These are phyloP conservation scores for Schizothecium vesticola DNA, from an alignment of 495 filamentous ascomycete species.

Conservation along the genomic window DNA sequence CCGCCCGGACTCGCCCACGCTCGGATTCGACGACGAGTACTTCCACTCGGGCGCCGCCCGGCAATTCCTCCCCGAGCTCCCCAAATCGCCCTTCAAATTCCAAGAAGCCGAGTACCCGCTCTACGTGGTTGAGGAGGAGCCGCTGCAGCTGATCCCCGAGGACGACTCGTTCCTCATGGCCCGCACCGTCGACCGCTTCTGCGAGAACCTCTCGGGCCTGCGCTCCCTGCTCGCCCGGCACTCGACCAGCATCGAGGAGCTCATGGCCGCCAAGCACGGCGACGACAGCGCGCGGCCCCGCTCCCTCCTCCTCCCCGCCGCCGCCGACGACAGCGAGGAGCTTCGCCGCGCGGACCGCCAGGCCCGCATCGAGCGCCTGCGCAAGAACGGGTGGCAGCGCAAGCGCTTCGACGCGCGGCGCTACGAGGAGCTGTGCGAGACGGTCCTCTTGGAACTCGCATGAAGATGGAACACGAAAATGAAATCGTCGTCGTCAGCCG, in stretches of 20 bases:
- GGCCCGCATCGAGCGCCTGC: slow-evolving; percentile 43
- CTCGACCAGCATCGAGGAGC: slow-evolving; percentile 31
- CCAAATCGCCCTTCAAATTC: slow-evolving; percentile 14
- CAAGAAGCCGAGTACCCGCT: slow-evolving; percentile 26
- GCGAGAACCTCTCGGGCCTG: slow-evolving; percentile 37
- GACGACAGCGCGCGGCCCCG: slow-evolving; percentile 9
- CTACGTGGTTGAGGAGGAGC: slow-evolving; percentile 14
- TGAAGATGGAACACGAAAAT: slow-evolving; percentile 1
- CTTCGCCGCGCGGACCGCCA: slow-evolving; percentile 27
- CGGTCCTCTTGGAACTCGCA: slow-evolving; percentile 38
- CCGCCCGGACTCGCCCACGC: slow-evolving; percentile 43
- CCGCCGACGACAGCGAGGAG: slow-evolving; percentile 19
- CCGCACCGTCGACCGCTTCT: slow-evolving; percentile 40
- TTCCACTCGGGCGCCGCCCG: slow-evolving; percentile 18
- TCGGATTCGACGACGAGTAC: slow-evolving; percentile 39
- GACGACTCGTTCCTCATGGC: slow-evolving; percentile 32
- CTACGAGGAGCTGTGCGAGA: slow-evolving; percentile 46
- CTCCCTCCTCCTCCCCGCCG: slow-evolving; percentile 4
- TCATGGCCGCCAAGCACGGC: slow-evolving; percentile 21
- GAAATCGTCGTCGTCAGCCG: background rate
- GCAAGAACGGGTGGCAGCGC: slow-evolving; percentile 42
- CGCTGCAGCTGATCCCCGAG: slow-evolving; percentile 6
- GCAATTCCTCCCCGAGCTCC: slow-evolving; percentile 19
- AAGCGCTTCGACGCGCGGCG: slow-evolving; percentile 43
- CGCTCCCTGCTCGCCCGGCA: slow-evolving; percentile 37